These are phyloP conservation scores for Calocybe indica DNA, from an alignment of 768 basidiomycete species.

Conservation along the genomic window DNA sequence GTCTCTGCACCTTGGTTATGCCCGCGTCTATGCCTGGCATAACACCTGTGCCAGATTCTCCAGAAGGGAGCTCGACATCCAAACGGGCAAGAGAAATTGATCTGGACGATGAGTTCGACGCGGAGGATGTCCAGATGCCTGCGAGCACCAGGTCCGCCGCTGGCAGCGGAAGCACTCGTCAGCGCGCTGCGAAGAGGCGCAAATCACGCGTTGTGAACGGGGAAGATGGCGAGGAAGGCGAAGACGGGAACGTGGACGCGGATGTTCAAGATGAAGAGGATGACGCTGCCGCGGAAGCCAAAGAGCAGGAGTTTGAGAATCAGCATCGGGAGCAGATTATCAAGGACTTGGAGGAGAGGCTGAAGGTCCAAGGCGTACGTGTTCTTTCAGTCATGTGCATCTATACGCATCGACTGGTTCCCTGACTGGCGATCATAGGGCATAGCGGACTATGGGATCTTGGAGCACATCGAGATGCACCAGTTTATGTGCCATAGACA, in stretches of 20 bases:
- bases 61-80: too few relatives aligned
- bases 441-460: conserved; percentile 82
- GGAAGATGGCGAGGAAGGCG: conserved; percentile 17
- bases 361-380: conserved; percentile 43
- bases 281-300: conserved; percentile 40
- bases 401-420: conserved; percentile 1
- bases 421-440: conserved; percentile 36
- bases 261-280: conserved; percentile 20
- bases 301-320: conserved; percentile 64
- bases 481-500: conserved; percentile 97
- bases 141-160: too few relatives aligned
- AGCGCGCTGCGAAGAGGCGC: too few relatives aligned
- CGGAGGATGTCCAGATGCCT: too few relatives aligned
- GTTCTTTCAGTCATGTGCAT: conserved; percentile 3
- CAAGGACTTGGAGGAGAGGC: conserved; percentile 42
- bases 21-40: too few relatives aligned
- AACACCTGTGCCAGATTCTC: too few relatives aligned
- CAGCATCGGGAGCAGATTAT: conserved; percentile 53
- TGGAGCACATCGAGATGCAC: conserved; percentile 78
- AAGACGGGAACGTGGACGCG: conserved; percentile 10
- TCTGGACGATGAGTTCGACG: too few relatives aligned
- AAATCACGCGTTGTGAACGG: too few relatives aligned
- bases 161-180: too few relatives aligned
- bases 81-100: too few relatives aligned
- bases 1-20: too few relatives aligned